Base-by-base conservation (phyloP, 352 stramenopile genomes). In the Stramenopiles sp. region DNA sequence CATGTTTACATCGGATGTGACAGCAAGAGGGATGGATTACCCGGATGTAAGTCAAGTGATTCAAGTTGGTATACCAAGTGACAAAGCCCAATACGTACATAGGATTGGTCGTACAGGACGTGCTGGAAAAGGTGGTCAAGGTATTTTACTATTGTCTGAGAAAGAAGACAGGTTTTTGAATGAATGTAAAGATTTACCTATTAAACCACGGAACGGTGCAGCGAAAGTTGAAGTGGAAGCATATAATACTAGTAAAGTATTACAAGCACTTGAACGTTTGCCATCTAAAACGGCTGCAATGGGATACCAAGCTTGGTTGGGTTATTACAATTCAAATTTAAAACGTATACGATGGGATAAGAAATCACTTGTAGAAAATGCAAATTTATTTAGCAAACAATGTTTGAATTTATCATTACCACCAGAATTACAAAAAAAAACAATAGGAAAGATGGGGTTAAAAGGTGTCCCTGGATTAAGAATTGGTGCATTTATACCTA, bases 1-100 rank as follows among this genome's bases (percentile, higher is more conserved):
- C 30, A 90, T 98, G 83, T 97, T 98, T 81, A 96, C 91, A 53
- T 94, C 87, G 29, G 94, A 98, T 84, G 93, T 98, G 6, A 95
- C 90, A 30, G 93, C 92, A 23, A 86, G 94, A 74, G 94, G 94
- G 73, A 91, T 98, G 33, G 94, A 98, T 85, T 97, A 97, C 85
- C 93, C 92, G 0, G 90, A 96, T 80, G 93, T 98, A 0, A 92
- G 89, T 33, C 83, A 91, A 7, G 89, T 95, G 32, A 83, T 95
- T 0, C 88, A 95, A 80, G 86, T 94, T 63, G 89, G 83, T 76
- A 90, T 84, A 79, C 85, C 79, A 43, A 85, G 83, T 80, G 90
- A 93, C 80, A 85, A 87, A 32, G 91, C 94, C 79, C 93, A 97
- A 83, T 98, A 98, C 86, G 94, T 97, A 77, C 94, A 98, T 84